A percentile compares a stretch with the other conserved stretches of the same genome.
These are phyloP conservation scores for Picochlorum sp. DNA, from an alignment of 139 green algal genomes.

Conservation along the genomic window DNA sequence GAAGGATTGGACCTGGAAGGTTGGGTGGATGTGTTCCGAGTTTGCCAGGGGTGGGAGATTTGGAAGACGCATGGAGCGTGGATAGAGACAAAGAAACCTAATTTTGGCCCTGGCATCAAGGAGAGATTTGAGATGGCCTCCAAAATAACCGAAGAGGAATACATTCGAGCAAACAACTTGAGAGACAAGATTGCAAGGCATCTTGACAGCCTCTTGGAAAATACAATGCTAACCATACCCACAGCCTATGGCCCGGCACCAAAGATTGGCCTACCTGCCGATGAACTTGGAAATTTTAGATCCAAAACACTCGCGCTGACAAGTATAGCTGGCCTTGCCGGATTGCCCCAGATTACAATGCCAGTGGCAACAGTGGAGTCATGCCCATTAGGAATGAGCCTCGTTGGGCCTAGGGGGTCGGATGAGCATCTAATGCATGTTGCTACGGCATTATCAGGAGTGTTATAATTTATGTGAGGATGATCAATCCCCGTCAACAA, in stretches of 20 bases:
- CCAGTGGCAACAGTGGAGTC: constrained; percentile 56
- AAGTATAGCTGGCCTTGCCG: constrained; percentile 63
- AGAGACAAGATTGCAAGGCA: constrained; percentile 42
- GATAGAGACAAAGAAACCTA: constrained; percentile 45
- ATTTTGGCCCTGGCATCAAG: constrained; percentile 65
- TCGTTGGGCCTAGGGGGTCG: constrained; percentile 60
- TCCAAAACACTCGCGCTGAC: constrained; percentile 58
- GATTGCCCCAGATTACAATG: constrained; percentile 76
- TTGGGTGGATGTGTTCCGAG: neutral
- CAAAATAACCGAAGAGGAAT: constrained; percentile 41
- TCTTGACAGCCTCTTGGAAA: constrained; percentile 40
- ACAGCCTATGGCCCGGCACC: constrained; percentile 64
- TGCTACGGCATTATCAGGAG: constrained; percentile 2
- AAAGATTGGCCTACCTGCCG: constrained; percentile 24
- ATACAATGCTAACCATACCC: constrained; percentile 63
- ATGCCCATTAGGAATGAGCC: constrained; percentile 65
- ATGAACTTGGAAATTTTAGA: constrained; percentile 58
- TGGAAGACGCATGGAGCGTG: constrained; percentile 70
- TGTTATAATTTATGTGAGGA: constrained; percentile 24
- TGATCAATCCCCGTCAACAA: constrained; percentile 7
- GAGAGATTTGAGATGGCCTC: constrained; percentile 75
- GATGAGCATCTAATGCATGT: constrained; percentile 70
- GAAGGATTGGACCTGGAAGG: neutral
- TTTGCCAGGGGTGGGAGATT: constrained; percentile 52
- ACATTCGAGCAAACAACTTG: constrained; percentile 4